These are phyloP conservation scores for Rosellinia necatrix DNA, from an alignment of 2,329 filamentous ascomycete species.

Conservation along the genomic window DNA sequence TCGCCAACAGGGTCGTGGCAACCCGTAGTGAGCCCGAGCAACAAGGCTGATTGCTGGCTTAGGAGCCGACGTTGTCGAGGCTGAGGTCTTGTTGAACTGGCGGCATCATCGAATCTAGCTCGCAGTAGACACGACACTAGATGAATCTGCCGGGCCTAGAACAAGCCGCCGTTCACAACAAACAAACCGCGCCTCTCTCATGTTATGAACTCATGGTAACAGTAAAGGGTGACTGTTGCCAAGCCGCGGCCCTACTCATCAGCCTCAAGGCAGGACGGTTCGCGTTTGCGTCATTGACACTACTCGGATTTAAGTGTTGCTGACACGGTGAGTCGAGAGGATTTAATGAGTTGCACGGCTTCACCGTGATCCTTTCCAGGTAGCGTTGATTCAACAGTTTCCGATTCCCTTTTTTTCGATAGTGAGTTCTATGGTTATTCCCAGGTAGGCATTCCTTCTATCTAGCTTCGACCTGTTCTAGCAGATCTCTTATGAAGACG, in stretches of 20 bases:
- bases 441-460: constrained; percentile 2
- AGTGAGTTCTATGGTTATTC: neutral
- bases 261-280: neutral
- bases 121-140: too few relatives aligned
- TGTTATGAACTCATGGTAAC: too few relatives aligned
- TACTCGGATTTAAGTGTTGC: neutral
- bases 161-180: neutral
- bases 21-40: neutral
- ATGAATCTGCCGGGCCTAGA: neutral
- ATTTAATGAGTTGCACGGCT: constrained; percentile 17
- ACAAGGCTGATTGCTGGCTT: neutral
- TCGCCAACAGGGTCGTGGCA: neutral
- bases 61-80: neutral
- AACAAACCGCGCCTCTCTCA: neutral
- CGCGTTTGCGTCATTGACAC: neutral
- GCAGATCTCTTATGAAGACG: constrained; percentile 1
- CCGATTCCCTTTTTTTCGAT: neutral
- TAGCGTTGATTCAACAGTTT: neutral
- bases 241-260: constrained; percentile 3
- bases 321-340: neutral
- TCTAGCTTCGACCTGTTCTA: neutral
- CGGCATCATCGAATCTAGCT: too few relatives aligned
- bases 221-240: neutral
- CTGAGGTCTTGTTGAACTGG: too few relatives aligned
- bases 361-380: constrained; percentile 18